These are phyloP conservation scores for Symbiotaphrina buchneri DNA, from an alignment of 495 filamentous ascomycete genomes.

Conservation along the genomic window DNA sequence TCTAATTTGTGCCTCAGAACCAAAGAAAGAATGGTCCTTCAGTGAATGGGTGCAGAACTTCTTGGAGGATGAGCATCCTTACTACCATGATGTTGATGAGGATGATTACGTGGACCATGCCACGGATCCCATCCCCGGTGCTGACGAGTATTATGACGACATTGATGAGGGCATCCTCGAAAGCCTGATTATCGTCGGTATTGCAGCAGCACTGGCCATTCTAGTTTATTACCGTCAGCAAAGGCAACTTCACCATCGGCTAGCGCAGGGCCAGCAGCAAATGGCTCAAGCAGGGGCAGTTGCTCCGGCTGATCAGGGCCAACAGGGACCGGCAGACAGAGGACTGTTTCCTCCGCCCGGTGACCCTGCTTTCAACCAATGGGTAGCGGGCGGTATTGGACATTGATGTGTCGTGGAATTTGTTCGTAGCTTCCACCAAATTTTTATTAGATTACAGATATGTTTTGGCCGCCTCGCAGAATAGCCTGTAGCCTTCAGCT, in stretches of 20 bases:
- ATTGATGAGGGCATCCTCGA: slow-evolving; percentile 64
- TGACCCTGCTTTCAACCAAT: slow-evolving; percentile 47
- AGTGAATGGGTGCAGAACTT: slow-evolving; percentile 71
- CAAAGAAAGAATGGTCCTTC: slow-evolving; percentile 49
- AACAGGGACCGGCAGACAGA: slow-evolving; percentile 21
- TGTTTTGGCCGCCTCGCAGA: no score
- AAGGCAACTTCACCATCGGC: slow-evolving; percentile 32
- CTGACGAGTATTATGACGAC: slow-evolving; percentile 47
- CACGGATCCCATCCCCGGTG: slow-evolving; percentile 8
- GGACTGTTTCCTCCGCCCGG: slow-evolving; percentile 52
- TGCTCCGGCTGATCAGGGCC: slow-evolving; percentile 11
- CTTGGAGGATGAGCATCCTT: slow-evolving; percentile 45
- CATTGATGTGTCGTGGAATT: slow-evolving; percentile 31
- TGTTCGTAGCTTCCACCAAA: no score
- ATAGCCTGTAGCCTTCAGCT: no score
- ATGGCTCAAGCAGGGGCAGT: slow-evolving; percentile 5
- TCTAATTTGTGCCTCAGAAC: slow-evolving; percentile 17
- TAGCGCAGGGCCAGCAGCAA: slow-evolving; percentile 18
- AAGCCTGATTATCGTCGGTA: slow-evolving; percentile 56
- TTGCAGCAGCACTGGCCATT: slow-evolving; percentile 51
- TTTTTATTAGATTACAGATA: no score
- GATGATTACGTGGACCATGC: slow-evolving; percentile 7
- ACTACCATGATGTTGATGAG: slow-evolving; percentile 25
- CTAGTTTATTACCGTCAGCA: slow-evolving; percentile 72
- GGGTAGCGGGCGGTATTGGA: slow-evolving; percentile 56